Conservation (phyloP, 202 grass and related monocot genomes). For the Bolboschoenoplectus hybrid region DNA sequence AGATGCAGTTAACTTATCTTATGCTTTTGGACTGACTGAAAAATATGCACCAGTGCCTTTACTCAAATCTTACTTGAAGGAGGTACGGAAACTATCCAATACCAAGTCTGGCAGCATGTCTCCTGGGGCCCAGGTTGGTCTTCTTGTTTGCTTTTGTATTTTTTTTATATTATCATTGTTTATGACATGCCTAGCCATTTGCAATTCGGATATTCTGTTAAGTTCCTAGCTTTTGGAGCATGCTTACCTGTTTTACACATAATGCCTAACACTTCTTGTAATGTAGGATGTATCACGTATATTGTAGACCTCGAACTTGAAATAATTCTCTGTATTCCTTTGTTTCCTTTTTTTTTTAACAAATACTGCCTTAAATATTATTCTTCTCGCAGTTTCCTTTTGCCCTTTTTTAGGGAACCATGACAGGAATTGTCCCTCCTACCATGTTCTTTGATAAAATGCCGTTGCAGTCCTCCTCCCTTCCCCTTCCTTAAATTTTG, state of each 20-base stretch:
- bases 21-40: constrained; percentile 69
- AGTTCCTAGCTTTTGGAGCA: neutral
- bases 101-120: constrained; percentile 66
- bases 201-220: constrained; percentile 1
- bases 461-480: neutral
- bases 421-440: too few species aligned
- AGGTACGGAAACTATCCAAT: constrained; percentile 63
- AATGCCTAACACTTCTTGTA: neutral
- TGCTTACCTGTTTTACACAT: neutral
- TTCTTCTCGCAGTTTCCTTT: neutral
- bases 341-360: neutral
- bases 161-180: neutral
- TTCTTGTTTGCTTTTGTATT: constrained; percentile 33
- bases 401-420: too few species aligned
- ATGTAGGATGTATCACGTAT: neutral
- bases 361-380: neutral
- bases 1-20: constrained; percentile 80
- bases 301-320: neutral
- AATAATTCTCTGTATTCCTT: neutral
- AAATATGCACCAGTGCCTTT: constrained; percentile 73
- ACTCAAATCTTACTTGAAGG: constrained; percentile 83
- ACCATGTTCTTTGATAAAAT: neutral
- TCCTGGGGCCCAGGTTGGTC: constrained; percentile 70
- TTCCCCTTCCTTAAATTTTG: neutral
- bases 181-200: neutral